A percentile compares a stretch with the other conserved stretches of the same genome.
phyloP scores from a whole-genome alignment of 2,329 filamentous ascomycete genomes.

The Colletotrichum filicis region DNA sequence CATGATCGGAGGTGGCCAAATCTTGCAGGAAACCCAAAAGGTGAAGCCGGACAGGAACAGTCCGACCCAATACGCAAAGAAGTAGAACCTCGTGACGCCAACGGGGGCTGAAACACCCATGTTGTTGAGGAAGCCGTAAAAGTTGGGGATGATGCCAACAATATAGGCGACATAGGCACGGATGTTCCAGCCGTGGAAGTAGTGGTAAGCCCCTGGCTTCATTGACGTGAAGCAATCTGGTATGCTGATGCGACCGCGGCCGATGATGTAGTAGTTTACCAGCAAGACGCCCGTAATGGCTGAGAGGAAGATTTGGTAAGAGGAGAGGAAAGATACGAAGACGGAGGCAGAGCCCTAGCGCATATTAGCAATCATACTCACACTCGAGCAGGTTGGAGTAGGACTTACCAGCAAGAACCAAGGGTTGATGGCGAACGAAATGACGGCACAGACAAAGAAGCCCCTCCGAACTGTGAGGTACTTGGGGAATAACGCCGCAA shows the following conservation, averaged over 20 bases:
- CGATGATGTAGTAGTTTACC: constrained; percentile 47
- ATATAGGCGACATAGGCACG: constrained; percentile 39
- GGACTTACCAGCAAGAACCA: constrained; percentile 49
- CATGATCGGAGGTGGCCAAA: constrained; percentile 36
- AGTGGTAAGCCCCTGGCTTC: constrained; percentile 28
- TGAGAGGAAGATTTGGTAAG: constrained; percentile 51
- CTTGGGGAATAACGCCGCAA: constrained; percentile 49
- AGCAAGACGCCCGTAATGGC: constrained; percentile 54
- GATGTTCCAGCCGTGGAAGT: constrained; percentile 28
- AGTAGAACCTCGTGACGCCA: constrained; percentile 59
- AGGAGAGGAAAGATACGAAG: constrained; percentile 49
- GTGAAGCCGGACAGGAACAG: constrained; percentile 53
- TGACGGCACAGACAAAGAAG: constrained; percentile 48
- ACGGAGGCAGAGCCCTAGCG: constrained; percentile 45
- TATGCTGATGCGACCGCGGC: constrained; percentile 47
- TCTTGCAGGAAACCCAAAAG: constrained; percentile 37
- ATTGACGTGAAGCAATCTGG: constrained; percentile 40
- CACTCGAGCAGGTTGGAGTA: no score
- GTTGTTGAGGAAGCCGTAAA: constrained; percentile 53
- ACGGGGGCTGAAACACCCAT: constrained; percentile 50
- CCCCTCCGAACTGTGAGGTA: constrained; percentile 52
- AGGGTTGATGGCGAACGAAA: constrained; percentile 50
- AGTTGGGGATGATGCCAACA: constrained; percentile 50
- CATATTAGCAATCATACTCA: constrained; percentile 34
- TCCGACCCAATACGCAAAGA: constrained; percentile 65